Base-by-base conservation (phyloP, 2,329 filamentous ascomycete genomes). In the Paraconiothyrium brasiliense region DNA sequence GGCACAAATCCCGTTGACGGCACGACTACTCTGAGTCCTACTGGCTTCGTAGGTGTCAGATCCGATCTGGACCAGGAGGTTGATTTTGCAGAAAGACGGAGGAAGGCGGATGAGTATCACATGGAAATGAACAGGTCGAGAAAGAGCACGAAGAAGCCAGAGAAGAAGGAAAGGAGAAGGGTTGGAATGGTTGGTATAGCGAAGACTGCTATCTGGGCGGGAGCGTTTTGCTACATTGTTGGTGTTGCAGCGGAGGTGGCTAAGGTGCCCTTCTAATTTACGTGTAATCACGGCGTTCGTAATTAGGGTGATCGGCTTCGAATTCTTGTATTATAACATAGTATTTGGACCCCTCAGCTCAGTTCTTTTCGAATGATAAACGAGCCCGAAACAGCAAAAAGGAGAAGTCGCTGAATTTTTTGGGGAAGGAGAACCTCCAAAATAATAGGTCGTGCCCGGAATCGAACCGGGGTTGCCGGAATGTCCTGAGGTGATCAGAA, bases 1-100 rank as follows among this genome's bases (percentile, higher is more conserved):
- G 37, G 55, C 2, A 64, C 75, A 1, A 79, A 78, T n/a, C 76
- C 76, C 2, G 71, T 79, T 14, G 76, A 79, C 43, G 76, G 76
- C 20, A 79, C 75, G 0, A 67, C 74, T 1, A 68, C 73, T 0
- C 67, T 76, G 3, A 71, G 66, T 16, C 76, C 75, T 4, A 77
- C 75, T 1, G 76, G 75, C n/a, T 77, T 73, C 59, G 74, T 72
- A 14, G 71, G 74, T 4, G 68, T 71, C 8, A 66, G 67, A 9
- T 55, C 62, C 3, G 71, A 71, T 24, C 8, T 64, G 16, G 70
- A 73, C 39, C 58, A 69, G 1, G 72, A 72, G 16, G 58, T 57
- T 20, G 64, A 63, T 16, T 74, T 73, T 48, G 62, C 70, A 35
- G 68, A 75, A 41, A 62, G 71, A 54, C 65, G 68, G 50, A 64